Evolutionary conservation across 2,329 filamentous ascomycete genomes (phyloP).

Genomic region (Fusarium sp.): DNA sequence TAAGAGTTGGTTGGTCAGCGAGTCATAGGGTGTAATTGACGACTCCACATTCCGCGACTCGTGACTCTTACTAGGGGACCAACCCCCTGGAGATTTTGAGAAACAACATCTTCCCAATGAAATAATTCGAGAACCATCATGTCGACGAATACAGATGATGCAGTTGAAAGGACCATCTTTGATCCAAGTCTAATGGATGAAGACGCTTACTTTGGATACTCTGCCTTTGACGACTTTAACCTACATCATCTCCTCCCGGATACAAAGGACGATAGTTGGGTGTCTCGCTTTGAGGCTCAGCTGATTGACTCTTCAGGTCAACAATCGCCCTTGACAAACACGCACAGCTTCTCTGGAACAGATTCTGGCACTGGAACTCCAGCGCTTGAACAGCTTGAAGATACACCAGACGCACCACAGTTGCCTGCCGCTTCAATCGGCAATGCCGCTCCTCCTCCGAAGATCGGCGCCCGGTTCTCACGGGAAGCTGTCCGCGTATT

Average conservation of each 20-base stretch:
- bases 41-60: background rate
- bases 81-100: background rate
- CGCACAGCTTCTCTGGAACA: background rate
- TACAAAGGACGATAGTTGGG: constrained; percentile 12
- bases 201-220: background rate
- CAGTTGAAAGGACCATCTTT: background rate
- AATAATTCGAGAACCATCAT: background rate
- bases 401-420: background rate
- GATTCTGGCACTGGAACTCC: background rate
- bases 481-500: constrained; percentile 28
- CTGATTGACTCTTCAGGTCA: constrained; percentile 4
- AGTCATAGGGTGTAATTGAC: constrained; percentile 6
- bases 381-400: background rate
- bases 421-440: background rate
- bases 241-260: constrained; percentile 3
- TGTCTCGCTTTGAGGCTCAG: constrained; percentile 2
- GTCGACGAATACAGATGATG: background rate
- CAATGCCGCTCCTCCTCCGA: constrained; percentile 22
- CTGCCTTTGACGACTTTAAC: background rate
- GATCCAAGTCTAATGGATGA: background rate
- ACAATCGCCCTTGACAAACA: constrained; percentile 9
- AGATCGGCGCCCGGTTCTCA: constrained; percentile 39
- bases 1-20: background rate
- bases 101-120: background rate
- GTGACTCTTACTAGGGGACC: background rate